Percentiles rank a stretch among this genome's conserved stretches.
These are phyloP conservation scores for Penicillium fuscoglaucum DNA, from an alignment of 2,329 filamentous ascomycete species.

Conservation along the genomic window DNA sequence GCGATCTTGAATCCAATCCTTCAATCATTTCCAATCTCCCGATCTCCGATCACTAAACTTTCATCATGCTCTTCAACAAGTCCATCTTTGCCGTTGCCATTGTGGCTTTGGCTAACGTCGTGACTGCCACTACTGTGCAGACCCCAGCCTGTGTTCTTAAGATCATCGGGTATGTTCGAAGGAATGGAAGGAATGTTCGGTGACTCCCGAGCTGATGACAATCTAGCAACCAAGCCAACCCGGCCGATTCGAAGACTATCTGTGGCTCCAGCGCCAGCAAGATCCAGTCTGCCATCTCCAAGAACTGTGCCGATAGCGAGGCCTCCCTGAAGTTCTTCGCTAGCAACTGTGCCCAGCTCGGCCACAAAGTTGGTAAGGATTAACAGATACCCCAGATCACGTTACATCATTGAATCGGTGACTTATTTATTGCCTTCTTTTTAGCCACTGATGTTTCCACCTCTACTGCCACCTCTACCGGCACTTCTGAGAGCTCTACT, in stretches of 20 bases:
- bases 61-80: constrained; percentile 48
- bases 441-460: constrained; percentile 23
- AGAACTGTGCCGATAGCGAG: constrained; percentile 37
- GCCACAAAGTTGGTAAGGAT: constrained; percentile 44
- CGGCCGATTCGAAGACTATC: constrained; percentile 41
- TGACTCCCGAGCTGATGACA: constrained; percentile 22
- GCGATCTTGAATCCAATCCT: constrained; percentile 17
- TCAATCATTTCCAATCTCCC: not conserved
- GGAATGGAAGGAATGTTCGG: constrained; percentile 2
- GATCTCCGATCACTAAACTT: not conserved
- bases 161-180: constrained; percentile 50
- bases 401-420: not conserved
- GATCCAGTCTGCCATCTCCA: constrained; percentile 39
- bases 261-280: constrained; percentile 40
- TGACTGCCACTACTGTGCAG: constrained; percentile 38
- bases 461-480: constrained; percentile 29
- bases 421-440: constrained; percentile 11
- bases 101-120: constrained; percentile 46
- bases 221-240: constrained; percentile 37
- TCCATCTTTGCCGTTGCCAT: constrained; percentile 46
- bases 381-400: not conserved
- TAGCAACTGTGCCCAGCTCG: constrained; percentile 41
- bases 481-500: constrained; percentile 24
- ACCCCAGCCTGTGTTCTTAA: constrained; percentile 54
- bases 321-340: constrained; percentile 42